A percentile compares a stretch with the other conserved stretches of the same genome.
These are phyloP conservation scores for Alternaria panax DNA, from an alignment of 2,329 filamentous ascomycete genomes.

Conservation along the genomic window DNA sequence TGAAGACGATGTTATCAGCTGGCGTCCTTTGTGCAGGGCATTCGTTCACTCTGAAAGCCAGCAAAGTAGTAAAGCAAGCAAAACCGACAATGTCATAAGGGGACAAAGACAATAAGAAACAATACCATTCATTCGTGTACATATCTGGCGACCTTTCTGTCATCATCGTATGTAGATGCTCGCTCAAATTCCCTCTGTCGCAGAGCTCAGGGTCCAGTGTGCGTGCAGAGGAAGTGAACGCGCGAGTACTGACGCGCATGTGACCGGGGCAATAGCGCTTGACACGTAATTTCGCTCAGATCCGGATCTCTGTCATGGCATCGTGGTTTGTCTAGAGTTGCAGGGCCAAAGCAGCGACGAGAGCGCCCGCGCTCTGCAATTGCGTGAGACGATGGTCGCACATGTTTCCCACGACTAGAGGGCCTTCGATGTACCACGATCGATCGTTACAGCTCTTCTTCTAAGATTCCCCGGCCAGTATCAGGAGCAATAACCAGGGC, in stretches of 20 bases:
- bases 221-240: background rate
- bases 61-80: constrained; percentile 2
- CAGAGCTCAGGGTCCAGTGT: background rate
- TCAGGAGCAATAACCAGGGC: too few species aligned
- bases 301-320: background rate
- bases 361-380: background rate
- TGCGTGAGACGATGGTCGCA: background rate
- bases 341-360: background rate
- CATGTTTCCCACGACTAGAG: background rate
- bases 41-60: constrained; percentile 4
- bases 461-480: background rate
- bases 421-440: background rate
- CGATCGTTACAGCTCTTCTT: background rate
- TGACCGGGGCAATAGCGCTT: background rate
- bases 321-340: background rate
- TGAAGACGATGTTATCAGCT: constrained; percentile 1
- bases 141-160: background rate
- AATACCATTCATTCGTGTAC: background rate
- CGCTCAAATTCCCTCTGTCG: background rate
- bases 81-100: constrained; percentile 7
- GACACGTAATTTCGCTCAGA: background rate
- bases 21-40: background rate
- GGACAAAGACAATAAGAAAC: constrained; percentile 14
- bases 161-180: background rate
- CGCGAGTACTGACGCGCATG: background rate